Base-by-base conservation (phyloP, 208 protist genomes). In the Kentomonas sorsogonicus region DNA sequence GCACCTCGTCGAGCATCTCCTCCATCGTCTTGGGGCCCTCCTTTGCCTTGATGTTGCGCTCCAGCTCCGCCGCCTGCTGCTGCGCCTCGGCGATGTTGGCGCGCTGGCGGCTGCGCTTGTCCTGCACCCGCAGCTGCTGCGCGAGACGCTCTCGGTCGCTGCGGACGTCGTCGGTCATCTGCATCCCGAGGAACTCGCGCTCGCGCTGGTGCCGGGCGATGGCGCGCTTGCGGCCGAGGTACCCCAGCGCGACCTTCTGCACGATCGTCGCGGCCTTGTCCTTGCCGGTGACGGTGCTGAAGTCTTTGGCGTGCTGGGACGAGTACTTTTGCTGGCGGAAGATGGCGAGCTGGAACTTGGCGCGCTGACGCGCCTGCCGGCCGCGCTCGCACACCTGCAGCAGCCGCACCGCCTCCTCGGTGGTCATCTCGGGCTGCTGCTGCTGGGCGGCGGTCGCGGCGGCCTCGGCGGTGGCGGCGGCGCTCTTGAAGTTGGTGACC, bases 311-410 rank as follows among this genome's bases (percentile, higher is more conserved):
- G 43, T 75, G 66, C 3, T 53, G 40, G 3, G 62, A 44, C 1
- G 60, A 31, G 60, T 93, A 83, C 68, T 93, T 87, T 57, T 97
- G 90, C 70, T 96, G 83, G 2, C 62, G 36, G 59, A 87, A 80
- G 36, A 97, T 88, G 36, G 79, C 68, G 30, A 92, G 51, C 68
- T 97, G 95, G 59, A 95, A 93, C 38, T 78, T 74, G n/a, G 93
- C 93, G 13, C 92, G 83, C 60, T 97, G 86, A n/a, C 93, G 82
- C 5, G 93, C 96, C 66, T 98, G 96, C 7, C 96, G 75, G 0
- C 91, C 95, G 38, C 96, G 86, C 74, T 98, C 96, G 63, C 91
- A 95, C 3, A 89, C 59, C 69, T 98, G 95, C 38, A 98, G 72
- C 10, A 97, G 56, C 0, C 65, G 63, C 22, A 98, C 83, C 0